These are phyloP conservation scores for Phytophthora crassamura DNA, from an alignment of 352 stramenopile genomes.

Conservation along the genomic window DNA sequence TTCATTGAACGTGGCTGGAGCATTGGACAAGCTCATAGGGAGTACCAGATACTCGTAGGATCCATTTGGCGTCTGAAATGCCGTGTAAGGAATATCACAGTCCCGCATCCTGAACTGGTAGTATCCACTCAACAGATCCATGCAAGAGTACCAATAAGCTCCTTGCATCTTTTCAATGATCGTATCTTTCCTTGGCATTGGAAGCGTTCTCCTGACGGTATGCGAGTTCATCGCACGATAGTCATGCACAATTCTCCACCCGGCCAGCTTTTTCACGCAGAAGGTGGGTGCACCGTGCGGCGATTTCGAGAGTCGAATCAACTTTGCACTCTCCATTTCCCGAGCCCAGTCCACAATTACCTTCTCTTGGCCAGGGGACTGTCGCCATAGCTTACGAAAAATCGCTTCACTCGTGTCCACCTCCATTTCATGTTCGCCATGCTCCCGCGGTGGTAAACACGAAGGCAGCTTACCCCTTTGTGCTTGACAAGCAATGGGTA, in stretches of 20 bases:
- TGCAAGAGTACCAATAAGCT: too few relatives aligned
- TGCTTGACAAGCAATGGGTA: too few relatives aligned
- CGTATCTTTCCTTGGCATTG: too few relatives aligned
- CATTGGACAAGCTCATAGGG: conserved; percentile 24
- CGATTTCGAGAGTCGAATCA: conserved; percentile 16
- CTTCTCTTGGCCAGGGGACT: conserved; percentile 21
- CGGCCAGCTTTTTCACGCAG: conserved; percentile 1
- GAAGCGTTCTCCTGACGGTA: too few relatives aligned
- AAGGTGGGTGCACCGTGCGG: conserved; percentile 27
- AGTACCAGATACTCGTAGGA: conserved; percentile 23
- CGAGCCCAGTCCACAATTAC: conserved; percentile 12
- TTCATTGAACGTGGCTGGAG: conserved; percentile 19
- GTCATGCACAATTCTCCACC: too few relatives aligned
- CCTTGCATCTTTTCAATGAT: too few relatives aligned
- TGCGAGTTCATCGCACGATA: too few relatives aligned
- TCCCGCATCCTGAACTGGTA: too few relatives aligned
- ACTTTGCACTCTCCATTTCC: neutral
- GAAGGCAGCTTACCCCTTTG: too few relatives aligned
- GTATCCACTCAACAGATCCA: too few relatives aligned
- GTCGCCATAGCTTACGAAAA: conserved; percentile 1
- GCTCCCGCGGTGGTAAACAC: too few relatives aligned
- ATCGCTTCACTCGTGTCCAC: conserved; percentile 13
- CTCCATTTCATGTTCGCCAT: conserved; percentile 9
- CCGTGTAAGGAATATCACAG: conserved; percentile 17
- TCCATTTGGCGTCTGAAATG: conserved; percentile 16